Conservation (phyloP, 2,329 filamentous ascomycete genomes). For the Chaetomiaceae sp. region DNA sequence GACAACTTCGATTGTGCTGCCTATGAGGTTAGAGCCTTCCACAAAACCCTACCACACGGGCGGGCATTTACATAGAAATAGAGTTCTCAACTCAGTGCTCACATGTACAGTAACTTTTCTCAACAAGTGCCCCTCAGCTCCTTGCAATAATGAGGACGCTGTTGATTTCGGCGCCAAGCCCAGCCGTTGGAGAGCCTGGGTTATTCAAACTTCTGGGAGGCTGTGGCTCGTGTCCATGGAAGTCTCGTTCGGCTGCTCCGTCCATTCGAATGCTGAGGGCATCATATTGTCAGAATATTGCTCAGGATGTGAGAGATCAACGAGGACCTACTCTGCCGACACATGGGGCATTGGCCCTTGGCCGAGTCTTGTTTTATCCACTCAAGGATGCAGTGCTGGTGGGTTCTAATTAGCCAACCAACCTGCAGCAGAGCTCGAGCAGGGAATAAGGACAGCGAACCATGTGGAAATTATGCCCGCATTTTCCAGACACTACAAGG, state of each 20-base stretch:
- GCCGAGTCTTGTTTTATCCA: conserved; percentile 96
- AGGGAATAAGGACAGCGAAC: conserved; percentile 40
- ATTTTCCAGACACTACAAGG: conserved; percentile 80
- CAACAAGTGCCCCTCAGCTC: no score
- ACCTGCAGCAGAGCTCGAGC: background rate
- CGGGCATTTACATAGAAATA: no score
- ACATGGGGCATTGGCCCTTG: conserved; percentile 96
- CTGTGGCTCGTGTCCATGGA: conserved; percentile 16
- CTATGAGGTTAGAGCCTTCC: no score
- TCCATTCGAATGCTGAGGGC: conserved; percentile 34
- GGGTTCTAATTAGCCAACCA: background rate
- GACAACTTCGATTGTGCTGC: no score
- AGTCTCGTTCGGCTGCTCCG: conserved; percentile 25
- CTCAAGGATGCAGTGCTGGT: conserved; percentile 85
- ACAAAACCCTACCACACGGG: no score
- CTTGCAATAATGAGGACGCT: no score
- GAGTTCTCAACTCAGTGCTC: no score
- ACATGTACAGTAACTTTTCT: no score
- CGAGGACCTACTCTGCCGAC: conserved; percentile 70
- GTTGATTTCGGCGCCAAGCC: no score
- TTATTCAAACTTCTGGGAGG: background rate
- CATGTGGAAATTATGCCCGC: conserved; percentile 97
- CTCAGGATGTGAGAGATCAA: background rate
- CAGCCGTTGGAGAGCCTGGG: no score
- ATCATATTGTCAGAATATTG: background rate